Base-by-base conservation (phyloP, 208 protist genomes). In the Wallacemonas sp. region DNA sequence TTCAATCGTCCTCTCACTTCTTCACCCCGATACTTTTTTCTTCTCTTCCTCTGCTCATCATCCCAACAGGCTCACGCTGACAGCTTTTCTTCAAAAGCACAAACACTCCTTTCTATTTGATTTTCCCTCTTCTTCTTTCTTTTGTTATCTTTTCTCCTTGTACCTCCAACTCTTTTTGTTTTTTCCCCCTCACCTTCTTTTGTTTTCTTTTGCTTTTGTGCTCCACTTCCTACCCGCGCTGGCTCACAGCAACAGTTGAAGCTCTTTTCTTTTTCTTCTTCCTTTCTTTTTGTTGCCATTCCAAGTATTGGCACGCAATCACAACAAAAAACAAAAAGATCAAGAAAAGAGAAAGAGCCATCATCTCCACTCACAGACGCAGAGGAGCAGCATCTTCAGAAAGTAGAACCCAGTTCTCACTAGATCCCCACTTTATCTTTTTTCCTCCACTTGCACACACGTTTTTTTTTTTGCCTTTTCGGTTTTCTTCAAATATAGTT, bases 61-160 rank as follows among this genome's bases (percentile, higher is more conserved):
- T 17, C 36, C 6, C 44, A 17, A 26, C 19, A 23, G 44, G 9
- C 29, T 16, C 52, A 39, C 17, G 52, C 6, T 21, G 19, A 17
- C 4, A 55, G 47, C 47, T 58, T 58, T 58, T 58, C 26, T 58
- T 58, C 21, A n/a, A n/a, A n/a, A n/a, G 1, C 52, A 3, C 2
- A 1, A 36, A 27, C 24, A 57, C n/a, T 39, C 30, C 9, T 30
- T 38, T 65, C 39, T 54, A 34, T 47, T 47, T 60, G 48, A 32
- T 54, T 47, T 41, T 69, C 23, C 26, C 24, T 62, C 5, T 70
- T 66, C 60, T 33, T 68, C 69, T 32, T 65, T 30, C 29, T 65
- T 36, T 69, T 38, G 39, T 44, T 36, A 11, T n/a, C n/a, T 54
- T 54, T 61, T 33, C 27, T 52, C 54, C 32, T 41, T 46, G 16